phyloP scores from a whole-genome alignment of 495 filamentous ascomycete species.

The Penicillium steckii region DNA sequence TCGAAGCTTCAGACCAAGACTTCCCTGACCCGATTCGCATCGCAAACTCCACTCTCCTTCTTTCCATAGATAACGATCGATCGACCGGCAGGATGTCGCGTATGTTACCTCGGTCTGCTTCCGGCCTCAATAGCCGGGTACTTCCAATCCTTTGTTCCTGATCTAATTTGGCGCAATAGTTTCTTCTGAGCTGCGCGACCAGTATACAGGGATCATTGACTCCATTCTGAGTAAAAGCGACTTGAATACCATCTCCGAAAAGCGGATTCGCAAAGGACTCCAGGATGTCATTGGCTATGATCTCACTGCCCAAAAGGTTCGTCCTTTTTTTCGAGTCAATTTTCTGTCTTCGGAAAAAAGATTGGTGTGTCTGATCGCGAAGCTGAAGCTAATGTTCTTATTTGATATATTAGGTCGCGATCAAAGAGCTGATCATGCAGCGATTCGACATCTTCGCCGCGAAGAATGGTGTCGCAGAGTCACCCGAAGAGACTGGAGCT shows the following conservation, averaged over 20 bases:
- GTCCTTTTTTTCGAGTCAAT: conserved; percentile 9
- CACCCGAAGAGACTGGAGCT: conserved; percentile 31
- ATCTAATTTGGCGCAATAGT: conserved; percentile 47
- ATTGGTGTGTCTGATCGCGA: neutral
- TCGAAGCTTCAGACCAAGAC: conserved; percentile 1
- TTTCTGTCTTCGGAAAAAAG: neutral
- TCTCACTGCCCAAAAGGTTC: conserved; percentile 81
- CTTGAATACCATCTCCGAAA: conserved; percentile 86
- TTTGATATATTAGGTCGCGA: conserved; percentile 62
- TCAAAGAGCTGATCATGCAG: conserved; percentile 81
- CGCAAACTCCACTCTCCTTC: neutral
- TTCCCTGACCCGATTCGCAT: neutral
- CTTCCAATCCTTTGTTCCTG: conserved; percentile 5
- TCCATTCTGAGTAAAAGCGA: conserved; percentile 80
- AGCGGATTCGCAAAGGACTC: conserved; percentile 84
- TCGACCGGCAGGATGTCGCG: conserved; percentile 37
- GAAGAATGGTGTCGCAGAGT: conserved; percentile 37
- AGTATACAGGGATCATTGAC: conserved; percentile 86
- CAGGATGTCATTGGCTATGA: conserved; percentile 76
- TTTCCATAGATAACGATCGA: conserved; percentile 3
- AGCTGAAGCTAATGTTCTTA: neutral
- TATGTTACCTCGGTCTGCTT: conserved; percentile 32
- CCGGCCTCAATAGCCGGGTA: conserved; percentile 18
- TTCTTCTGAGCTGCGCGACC: conserved; percentile 59
- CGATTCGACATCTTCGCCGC: conserved; percentile 81